Base-by-base conservation (phyloP, 352 stramenopile species). In the Pythium monospermum region DNA sequence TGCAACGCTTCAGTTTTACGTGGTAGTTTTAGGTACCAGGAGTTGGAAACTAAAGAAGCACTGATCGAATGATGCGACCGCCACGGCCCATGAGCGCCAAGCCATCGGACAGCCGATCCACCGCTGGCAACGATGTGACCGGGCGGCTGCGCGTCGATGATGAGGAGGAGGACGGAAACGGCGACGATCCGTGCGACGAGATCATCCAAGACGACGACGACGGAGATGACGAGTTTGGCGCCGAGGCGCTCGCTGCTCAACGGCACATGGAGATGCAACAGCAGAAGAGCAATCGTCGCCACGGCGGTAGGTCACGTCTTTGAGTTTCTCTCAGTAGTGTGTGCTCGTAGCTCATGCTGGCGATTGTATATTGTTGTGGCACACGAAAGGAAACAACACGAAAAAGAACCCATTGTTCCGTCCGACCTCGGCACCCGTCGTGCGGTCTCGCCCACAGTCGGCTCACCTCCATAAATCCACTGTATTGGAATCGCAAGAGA, bases 81-180 rank as follows among this genome's bases (percentile, higher is more conserved):
- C 35, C 58, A 46, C 59, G 74, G 5, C 76, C 73, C 1, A 79
- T 68, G 60, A 87, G 76, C 53, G 73, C 72, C 19, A 84, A 70
- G 33, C 69, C 52, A 8, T 64, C 66, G 0, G 21, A 15, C 1
- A 31, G 33, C 42, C 56, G 22, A 3, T n/a, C 23, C 8, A 60
- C 38, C 26, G 44, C 41, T 10, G 27, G 19, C 48, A 30, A 26
- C 21, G 41, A 15, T 37, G 11, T 7, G 13, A 48, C 31, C 32
- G 43, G 25, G 18, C 11, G 46, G 33, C 33, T 58, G 25, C 38
- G 16, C 33, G 19, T 30, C 19, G 26, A 4, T 19, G 23, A 13
- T 68, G 60, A 35, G 11, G 56, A 45, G 25, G 51, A 22, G 18
- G 65, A 67, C 36, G 49, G 54, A 26, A 51, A 56, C 2, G 44